A percentile compares a stretch with the other conserved stretches of the same genome.
phyloP scores from a whole-genome alignment of 2,329 filamentous ascomycete species.

The Cadophora sp. region DNA sequence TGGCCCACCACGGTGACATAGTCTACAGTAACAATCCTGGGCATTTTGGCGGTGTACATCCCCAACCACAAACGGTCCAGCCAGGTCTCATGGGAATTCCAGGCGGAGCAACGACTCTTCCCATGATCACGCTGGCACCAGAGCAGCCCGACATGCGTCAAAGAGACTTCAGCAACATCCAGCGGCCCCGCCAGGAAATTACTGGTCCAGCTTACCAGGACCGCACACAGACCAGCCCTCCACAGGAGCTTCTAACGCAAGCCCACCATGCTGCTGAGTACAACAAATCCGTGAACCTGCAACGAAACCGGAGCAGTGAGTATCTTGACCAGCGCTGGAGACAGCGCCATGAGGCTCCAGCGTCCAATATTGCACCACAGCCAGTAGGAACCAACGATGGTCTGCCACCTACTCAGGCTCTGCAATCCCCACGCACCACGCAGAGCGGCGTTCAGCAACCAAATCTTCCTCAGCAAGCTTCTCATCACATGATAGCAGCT shows the following conservation, averaged over 20 bases:
- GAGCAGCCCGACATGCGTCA: slow-evolving; percentile 79
- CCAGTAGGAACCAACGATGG: slow-evolving; percentile 49
- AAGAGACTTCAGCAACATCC: slow-evolving; percentile 83
- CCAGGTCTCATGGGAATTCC: slow-evolving; percentile 73
- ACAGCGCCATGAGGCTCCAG: slow-evolving; percentile 79
- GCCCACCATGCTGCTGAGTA: slow-evolving; percentile 89
- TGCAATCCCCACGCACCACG: slow-evolving; percentile 64
- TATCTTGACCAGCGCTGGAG: slow-evolving; percentile 85
- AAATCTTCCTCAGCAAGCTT: slow-evolving; percentile 49
- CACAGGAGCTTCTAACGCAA: slow-evolving; percentile 83
- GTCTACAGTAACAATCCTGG: slow-evolving; percentile 80
- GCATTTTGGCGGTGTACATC: slow-evolving; percentile 66
- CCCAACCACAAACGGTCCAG: slow-evolving; percentile 73
- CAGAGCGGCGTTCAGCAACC: slow-evolving; percentile 62
- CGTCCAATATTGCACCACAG: slow-evolving; percentile 49
- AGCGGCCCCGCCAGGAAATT: slow-evolving; percentile 88
- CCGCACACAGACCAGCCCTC: slow-evolving; percentile 75
- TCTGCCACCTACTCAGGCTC: slow-evolving; percentile 58
- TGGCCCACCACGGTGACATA: slow-evolving; percentile 81
- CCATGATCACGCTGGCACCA: slow-evolving; percentile 83
- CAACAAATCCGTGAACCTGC: slow-evolving; percentile 82
- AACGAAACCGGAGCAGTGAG: slow-evolving; percentile 78
- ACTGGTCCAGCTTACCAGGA: slow-evolving; percentile 89
- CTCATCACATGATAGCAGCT: slow-evolving; percentile 52
- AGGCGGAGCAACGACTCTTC: slow-evolving; percentile 74